Evolutionary conservation across 371 early-diverging fungal genomes (phyloP), one percentile per base, ranked within the genome.

Genomic region (Apophysomyces elegans): DNA sequence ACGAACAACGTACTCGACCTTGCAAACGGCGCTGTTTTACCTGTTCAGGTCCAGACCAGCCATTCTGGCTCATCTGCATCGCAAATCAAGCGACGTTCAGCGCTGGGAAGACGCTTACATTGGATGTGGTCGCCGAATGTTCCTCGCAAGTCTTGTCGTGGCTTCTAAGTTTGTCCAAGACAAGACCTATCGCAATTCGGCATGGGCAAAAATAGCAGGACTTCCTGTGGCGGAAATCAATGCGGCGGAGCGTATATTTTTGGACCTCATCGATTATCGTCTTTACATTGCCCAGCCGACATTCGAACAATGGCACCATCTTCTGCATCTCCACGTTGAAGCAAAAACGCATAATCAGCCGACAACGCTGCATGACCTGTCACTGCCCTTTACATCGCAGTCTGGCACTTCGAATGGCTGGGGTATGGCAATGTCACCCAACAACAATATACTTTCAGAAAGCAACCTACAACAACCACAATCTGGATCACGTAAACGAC

Each of bases 81-180:
- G 18, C 37, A 44, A 39, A 11, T 26, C 14, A 35, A 9, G 37
- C 3, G 46, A 54, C 5, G 50, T 64, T 46, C 39, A 56, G 60
- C 58, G 61, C 50, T 72, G 72, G 66, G 68, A 72, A 39, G 71
- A 75, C 21, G 76, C 76, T 9, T 81, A 78, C 47, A 72, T 81
- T 54, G 74, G 69, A 35, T 91, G 93, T 63, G 91, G 92, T 6
- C 81, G 92, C 41, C 88, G 93, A 57, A 91, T 93, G 91, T 93
- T 91, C 75, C 74, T 92, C 36, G 92, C 91, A 4, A 90, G 91
- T 7, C 69, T 93, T 16, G 87, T 92, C 26, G 79, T 90, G 26
- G 93, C 93, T 5, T 89, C 90, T 43, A 93, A 93, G 70, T 93
- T 90, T 71, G 87, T 91, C 38, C 87, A 86, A 64, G 93, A 93